These are phyloP conservation scores for Epichloe bromicola DNA, from an alignment of 2,329 filamentous ascomycete species.

Conservation along the genomic window DNA sequence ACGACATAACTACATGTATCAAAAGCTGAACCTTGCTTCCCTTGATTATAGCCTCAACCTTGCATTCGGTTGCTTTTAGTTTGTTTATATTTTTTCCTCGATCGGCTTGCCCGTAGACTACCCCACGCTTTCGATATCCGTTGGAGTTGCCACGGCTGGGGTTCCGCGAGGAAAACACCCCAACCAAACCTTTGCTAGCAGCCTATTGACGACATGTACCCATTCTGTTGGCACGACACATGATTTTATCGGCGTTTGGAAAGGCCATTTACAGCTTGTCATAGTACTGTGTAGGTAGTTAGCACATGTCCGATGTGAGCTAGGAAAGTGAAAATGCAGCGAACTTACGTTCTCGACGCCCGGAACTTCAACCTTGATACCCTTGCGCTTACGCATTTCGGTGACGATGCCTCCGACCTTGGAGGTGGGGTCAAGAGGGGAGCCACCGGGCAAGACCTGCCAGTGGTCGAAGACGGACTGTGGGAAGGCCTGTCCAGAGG, in stretches of 20 bases:
- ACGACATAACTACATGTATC: constrained; percentile 31
- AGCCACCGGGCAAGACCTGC: constrained; percentile 91
- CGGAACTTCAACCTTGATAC: constrained; percentile 92
- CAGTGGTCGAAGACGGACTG: constrained; percentile 99
- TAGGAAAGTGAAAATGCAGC: neutral
- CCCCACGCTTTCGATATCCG: constrained; percentile 9
- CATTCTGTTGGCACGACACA: constrained; percentile 27
- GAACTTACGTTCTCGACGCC: constrained; percentile 86
- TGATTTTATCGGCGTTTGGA: constrained; percentile 32
- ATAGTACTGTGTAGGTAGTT: constrained; percentile 58
- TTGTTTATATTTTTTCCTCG: neutral
- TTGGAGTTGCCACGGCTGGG: constrained; percentile 9
- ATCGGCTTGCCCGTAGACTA: constrained; percentile 16
- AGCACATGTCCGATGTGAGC: constrained; percentile 4
- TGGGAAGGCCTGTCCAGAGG: constrained; percentile 96
- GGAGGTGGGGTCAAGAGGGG: constrained; percentile 67
- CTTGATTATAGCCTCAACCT: constrained; percentile 25
- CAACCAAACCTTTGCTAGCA: constrained; percentile 19
- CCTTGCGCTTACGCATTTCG: constrained; percentile 97
- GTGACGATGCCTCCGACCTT: constrained; percentile 75
- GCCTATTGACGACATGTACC: constrained; percentile 29
- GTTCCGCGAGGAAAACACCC: constrained; percentile 14
- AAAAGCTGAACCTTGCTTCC: constrained; percentile 25
- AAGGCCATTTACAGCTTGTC: constrained; percentile 79
- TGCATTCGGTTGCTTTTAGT: constrained; percentile 16